A percentile compares a stretch with the other conserved stretches of the same genome.
These are phyloP conservation scores for Capillidium heterosporum DNA, from an alignment of 371 early-diverging fungal genomes.

Conservation along the genomic window DNA sequence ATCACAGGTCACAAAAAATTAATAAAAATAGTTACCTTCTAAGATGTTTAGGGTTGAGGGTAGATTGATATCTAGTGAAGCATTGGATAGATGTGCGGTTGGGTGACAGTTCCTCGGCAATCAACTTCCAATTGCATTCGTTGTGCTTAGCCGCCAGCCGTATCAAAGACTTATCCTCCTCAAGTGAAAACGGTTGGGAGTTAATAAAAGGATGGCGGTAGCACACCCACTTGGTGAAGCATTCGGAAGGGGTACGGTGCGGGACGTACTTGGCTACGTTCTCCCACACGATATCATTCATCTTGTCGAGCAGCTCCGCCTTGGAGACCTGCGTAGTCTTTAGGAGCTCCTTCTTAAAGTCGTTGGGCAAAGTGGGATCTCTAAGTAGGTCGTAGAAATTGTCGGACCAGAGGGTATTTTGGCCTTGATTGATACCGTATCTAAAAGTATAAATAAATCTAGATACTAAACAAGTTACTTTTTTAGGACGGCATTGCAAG, in stretches of 20 bases:
- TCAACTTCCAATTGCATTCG: constrained; percentile 34
- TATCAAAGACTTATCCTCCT: constrained; percentile 26
- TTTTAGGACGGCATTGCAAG: constrained; percentile 15
- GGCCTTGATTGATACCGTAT: not conserved
- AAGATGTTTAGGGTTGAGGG: constrained; percentile 17
- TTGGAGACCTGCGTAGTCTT: constrained; percentile 23
- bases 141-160: constrained; percentile 20
- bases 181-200: constrained; percentile 38
- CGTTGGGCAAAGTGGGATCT: constrained; percentile 13
- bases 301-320: constrained; percentile 27
- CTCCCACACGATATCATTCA: constrained; percentile 45
- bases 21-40: constrained; percentile 9
- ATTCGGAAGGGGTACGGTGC: constrained; percentile 29
- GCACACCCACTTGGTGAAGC: constrained; percentile 66
- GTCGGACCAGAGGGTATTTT: not conserved
- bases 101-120: constrained; percentile 34
- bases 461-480: constrained; percentile 13
- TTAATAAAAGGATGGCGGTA: constrained; percentile 69
- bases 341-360: constrained; percentile 6
- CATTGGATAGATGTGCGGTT: constrained; percentile 65
- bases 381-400: not conserved
- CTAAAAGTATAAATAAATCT: constrained; percentile 6
- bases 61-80: constrained; percentile 44
- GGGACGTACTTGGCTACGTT: constrained; percentile 23
- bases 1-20: not conserved